Conservation (phyloP, 2,329 filamentous ascomycete species). For the Colletotrichum gloeosporioides region DNA sequence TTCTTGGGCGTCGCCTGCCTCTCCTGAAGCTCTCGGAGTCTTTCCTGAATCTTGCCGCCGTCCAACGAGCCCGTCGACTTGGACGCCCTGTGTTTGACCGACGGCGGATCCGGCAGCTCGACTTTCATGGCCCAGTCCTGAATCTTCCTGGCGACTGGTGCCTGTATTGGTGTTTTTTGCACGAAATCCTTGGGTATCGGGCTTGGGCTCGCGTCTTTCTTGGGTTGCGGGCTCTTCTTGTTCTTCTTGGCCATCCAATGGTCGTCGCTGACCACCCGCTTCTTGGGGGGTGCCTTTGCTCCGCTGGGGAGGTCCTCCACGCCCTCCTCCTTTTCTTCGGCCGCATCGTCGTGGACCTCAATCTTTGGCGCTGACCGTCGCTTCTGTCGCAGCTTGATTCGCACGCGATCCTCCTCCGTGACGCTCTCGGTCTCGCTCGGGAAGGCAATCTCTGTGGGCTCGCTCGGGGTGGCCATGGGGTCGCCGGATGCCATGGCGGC, state of each 20-base stretch:
- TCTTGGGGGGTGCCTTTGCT: constrained; percentile 74
- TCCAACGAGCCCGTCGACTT: constrained; percentile 36
- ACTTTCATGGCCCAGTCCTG: constrained; percentile 66
- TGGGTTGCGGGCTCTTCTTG: constrained; percentile 50
- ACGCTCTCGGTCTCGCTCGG: constrained; percentile 65
- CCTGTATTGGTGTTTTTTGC: constrained; percentile 57
- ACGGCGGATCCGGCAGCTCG: constrained; percentile 49
- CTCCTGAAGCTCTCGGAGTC: constrained; percentile 20
- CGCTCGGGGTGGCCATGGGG: constrained; percentile 57
- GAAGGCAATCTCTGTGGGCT: constrained; percentile 67
- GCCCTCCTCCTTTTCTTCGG: constrained; percentile 28
- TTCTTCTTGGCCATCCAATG: constrained; percentile 78
- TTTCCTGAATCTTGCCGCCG: constrained; percentile 29
- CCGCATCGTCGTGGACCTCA: constrained; percentile 34
- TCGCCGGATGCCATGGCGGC: constrained; percentile 62
- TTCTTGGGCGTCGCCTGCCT: constrained; percentile 15
- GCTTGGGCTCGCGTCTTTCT: constrained; percentile 31
- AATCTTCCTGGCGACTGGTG: constrained; percentile 63
- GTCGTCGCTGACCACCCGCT: constrained; percentile 90
- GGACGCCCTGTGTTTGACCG: constrained; percentile 40
- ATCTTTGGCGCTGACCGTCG: constrained; percentile 39
- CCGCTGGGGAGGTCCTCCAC: constrained; percentile 27
- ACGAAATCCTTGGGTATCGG: constrained; percentile 65
- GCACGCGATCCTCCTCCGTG: constrained; percentile 64
- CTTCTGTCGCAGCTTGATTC: constrained; percentile 60